Evolutionary conservation across 2,329 filamentous ascomycete species (phyloP).

Genomic region (Gaeumannomyces tritici): DNA sequence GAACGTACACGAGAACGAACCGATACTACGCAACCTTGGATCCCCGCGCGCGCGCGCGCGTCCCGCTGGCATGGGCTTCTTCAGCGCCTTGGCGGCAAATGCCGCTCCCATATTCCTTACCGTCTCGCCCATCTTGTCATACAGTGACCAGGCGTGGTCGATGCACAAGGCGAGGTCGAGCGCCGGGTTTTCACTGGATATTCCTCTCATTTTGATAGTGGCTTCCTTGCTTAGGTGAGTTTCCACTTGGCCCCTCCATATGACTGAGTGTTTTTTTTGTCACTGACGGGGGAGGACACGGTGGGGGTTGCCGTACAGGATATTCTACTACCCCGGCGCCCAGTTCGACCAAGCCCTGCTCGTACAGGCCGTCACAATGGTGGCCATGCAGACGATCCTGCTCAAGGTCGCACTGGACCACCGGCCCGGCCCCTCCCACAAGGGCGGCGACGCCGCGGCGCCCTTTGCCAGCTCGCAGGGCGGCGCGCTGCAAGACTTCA

Average conservation of each 20-base stretch:
- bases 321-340: constrained; percentile 62
- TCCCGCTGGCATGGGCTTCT: constrained; percentile 26
- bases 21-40: neutral
- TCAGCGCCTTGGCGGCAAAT: constrained; percentile 41
- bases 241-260: constrained; percentile 9
- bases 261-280: no score
- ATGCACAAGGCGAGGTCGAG: constrained; percentile 53
- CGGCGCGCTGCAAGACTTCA: constrained; percentile 25
- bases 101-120: constrained; percentile 55
- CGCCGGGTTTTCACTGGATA: constrained; percentile 61
- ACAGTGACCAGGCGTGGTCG: constrained; percentile 54
- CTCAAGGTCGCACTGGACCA: constrained; percentile 61
- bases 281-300: neutral
- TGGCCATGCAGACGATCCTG: constrained; percentile 51
- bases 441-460: constrained; percentile 47
- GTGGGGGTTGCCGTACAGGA: constrained; percentile 27
- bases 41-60: no score
- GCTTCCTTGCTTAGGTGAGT: constrained; percentile 53
- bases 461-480: constrained; percentile 52
- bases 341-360: constrained; percentile 55
- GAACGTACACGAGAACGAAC: no score
- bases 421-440: constrained; percentile 48
- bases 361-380: constrained; percentile 56
- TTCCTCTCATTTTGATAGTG: constrained; percentile 63
- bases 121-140: constrained; percentile 53